These are phyloP conservation scores for Posidonia oceanica DNA, from an alignment of 116 monocot genomes.

Conservation along the genomic window DNA sequence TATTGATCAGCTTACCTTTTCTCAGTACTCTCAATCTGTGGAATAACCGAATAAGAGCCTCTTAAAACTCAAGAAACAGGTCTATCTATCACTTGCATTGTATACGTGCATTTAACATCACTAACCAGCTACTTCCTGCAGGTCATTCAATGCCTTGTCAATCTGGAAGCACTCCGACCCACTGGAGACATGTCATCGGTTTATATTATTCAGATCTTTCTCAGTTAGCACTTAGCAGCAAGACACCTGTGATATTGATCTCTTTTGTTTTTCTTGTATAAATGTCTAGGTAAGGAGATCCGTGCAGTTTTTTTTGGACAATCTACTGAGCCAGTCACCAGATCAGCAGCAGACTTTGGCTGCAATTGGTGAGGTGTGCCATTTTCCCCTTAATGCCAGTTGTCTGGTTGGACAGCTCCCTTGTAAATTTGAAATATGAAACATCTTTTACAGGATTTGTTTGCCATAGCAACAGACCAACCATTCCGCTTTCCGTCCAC, in stretches of 20 bases:
- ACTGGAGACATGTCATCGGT: constrained; percentile 91
- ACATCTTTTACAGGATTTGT: constrained; percentile 68
- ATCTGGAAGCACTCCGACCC: constrained; percentile 84
- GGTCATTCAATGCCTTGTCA: constrained; percentile 78
- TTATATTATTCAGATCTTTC: constrained; percentile 12
- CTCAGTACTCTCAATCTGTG: too few species aligned
- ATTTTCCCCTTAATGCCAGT: not conserved
- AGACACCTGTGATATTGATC: not conserved
- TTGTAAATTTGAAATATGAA: not conserved
- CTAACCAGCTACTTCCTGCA: constrained; percentile 10
- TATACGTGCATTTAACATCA: too few species aligned
- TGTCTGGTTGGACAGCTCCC: too few species aligned
- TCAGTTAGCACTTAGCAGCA: not conserved
- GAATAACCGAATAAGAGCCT: too few species aligned
- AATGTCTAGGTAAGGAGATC: constrained; percentile 71
- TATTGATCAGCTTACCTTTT: too few species aligned
- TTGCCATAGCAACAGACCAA: constrained; percentile 92
- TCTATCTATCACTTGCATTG: not conserved
- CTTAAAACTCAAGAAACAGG: too few species aligned
- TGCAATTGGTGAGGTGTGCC: constrained; percentile 86
- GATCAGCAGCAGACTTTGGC: constrained; percentile 79
- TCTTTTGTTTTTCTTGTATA: not conserved
- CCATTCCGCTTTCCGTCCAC: constrained; percentile 91
- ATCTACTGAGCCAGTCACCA: constrained; percentile 62
- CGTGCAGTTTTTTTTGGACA: constrained; percentile 89